Conservation (phyloP, 2,329 filamentous ascomycete species). For the Fusarium buharicum region DNA sequence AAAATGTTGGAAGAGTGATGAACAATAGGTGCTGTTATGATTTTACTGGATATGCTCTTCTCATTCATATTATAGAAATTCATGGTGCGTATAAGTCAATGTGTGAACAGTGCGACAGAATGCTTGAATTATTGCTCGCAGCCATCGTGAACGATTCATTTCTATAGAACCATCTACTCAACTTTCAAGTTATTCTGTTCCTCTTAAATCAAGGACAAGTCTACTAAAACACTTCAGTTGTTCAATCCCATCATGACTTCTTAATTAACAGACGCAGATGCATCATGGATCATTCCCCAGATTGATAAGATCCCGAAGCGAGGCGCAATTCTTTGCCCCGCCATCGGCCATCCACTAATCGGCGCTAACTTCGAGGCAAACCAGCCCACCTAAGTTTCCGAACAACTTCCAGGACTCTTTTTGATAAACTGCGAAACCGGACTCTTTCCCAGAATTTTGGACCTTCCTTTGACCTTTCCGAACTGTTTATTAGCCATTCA, state of each 20-base stretch:
- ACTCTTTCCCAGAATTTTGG: not conserved
- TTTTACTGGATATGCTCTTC: not conserved
- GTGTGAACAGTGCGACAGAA: too few relatives aligned
- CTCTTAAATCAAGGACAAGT: too few relatives aligned
- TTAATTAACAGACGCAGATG: constrained; percentile 8
- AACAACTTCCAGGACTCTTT: not conserved
- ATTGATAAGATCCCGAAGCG: constrained; percentile 38
- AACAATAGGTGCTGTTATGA: not conserved
- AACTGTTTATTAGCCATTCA: not conserved
- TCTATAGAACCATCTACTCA: not conserved
- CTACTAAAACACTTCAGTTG: not conserved
- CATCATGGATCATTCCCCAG: constrained; percentile 14
- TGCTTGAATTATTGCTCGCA: too few relatives aligned
- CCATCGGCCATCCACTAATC: constrained; percentile 39
- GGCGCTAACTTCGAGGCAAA: constrained; percentile 32
- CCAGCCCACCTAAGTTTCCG: constrained; percentile 5
- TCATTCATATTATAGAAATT: not conserved
- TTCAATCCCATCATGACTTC: not conserved
- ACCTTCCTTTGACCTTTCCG: not conserved
- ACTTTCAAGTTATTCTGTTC: too few relatives aligned
- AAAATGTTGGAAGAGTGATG: not conserved
- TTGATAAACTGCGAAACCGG: constrained; percentile 21
- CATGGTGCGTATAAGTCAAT: too few relatives aligned
- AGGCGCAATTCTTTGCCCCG: constrained; percentile 29
- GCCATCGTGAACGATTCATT: not conserved